phyloP scores from a whole-genome alignment of 148 eudicot species.

The Rhododendron mucronatum region DNA sequence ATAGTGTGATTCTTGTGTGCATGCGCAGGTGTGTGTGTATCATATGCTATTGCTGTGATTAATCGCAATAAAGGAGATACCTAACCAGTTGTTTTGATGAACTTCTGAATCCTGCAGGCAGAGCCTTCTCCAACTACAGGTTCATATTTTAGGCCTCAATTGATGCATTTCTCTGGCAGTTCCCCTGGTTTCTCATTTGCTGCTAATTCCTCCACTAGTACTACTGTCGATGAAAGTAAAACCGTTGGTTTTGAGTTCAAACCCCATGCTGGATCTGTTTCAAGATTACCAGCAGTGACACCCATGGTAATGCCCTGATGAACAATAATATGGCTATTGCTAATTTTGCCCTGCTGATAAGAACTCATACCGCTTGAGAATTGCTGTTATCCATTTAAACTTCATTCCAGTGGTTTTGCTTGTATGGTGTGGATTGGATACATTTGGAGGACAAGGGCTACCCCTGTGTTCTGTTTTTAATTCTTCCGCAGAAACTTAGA shows the following conservation, averaged over 20 bases:
- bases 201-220: conserved; percentile 35
- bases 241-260: conserved; percentile 72
- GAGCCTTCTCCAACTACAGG: conserved; percentile 99
- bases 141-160: conserved; percentile 67
- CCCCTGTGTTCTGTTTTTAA: neutral
- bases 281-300: conserved; percentile 49
- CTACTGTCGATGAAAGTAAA: conserved; percentile 37
- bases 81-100: conserved; percentile 2
- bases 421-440: neutral
- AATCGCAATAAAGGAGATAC: conserved; percentile 11
- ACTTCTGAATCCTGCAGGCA: conserved; percentile 52
- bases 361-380: neutral
- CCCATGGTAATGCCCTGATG: conserved; percentile 45
- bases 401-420: neutral
- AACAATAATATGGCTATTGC: neutral
- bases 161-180: conserved; percentile 52
- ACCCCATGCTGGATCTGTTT: conserved; percentile 50
- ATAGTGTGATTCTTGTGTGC: neutral
- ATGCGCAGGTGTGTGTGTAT: neutral
- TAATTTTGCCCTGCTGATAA: neutral
- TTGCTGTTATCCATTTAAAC: neutral
- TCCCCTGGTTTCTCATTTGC: conserved; percentile 41
- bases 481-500: neutral
- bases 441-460: neutral
- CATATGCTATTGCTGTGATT: neutral